Evolutionary conservation across 495 filamentous ascomycete species (phyloP), one percentile per base, ranked within the genome.

Genomic region (Penicillium cataractarum): DNA sequence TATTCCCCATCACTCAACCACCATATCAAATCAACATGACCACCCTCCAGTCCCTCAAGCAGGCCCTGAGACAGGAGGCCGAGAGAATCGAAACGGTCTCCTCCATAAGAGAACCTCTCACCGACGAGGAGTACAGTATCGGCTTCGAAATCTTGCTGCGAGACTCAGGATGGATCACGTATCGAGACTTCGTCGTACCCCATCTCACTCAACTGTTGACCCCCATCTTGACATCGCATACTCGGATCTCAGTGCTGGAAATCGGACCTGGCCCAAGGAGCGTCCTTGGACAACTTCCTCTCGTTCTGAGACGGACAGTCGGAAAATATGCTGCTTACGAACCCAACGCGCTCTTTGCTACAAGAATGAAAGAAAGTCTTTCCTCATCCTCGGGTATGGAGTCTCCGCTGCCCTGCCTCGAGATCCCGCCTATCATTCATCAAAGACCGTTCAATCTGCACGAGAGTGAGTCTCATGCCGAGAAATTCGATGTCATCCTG

Each of bases 181-280:
- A 87, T 73, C 67, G 80, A 72, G 75, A 83, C 62, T 88, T 86
- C 69, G 83, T 88, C 63, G 78, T 85, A 60, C 84, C 85, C 67
- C 81, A 84, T 49, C 74, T 89, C 6, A 2, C 73, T 60, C 70
- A 76, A 57, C 68, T 84, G n/a, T 62, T 89, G 42, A 53, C 67
- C 7, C 68, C 78, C 50, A 76, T 87, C 64, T 75, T 83, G 71
- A 73, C 75, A 58, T 79, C 82, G 39, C 80, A 78, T 58, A 58
- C 33, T 60, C 56, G 62, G 50, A 76, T 88, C 63, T 87, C 84
- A 35, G 79, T 81, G 29, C 76, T 88, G 60, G 86, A 89, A 72
- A 84, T 88, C 61, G 84, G 83, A 71, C 84, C 86, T 0, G 87
- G 86, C 57, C 79, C 83, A 27, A 79, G 80, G 73, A 88, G 77